phyloP scores from a whole-genome alignment of 1,284 basidiomycete species.

The Porodaedalea pini region DNA sequence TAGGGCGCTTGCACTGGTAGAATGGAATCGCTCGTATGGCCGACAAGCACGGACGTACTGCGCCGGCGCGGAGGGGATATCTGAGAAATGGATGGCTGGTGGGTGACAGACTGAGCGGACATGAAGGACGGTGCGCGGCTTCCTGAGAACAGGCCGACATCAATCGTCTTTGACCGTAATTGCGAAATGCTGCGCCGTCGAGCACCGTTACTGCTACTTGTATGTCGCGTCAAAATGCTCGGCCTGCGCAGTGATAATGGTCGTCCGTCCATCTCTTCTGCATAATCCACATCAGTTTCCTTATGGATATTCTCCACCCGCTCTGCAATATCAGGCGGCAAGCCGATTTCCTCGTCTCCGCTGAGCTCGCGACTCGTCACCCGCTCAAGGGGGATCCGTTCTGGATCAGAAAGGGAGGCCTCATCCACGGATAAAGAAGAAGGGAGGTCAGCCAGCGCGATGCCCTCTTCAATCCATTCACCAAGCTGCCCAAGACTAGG shows the following conservation, averaged over 20 bases:
- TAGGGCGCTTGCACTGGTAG: constrained; percentile 2
- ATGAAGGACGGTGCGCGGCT: constrained; percentile 38
- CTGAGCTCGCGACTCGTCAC: constrained; percentile 29
- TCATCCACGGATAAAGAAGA: constrained; percentile 18
- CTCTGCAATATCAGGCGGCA: constrained; percentile 52
- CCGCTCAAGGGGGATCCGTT: background rate
- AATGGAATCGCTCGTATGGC: background rate
- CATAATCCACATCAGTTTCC: constrained; percentile 45
- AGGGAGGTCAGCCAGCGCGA: constrained; percentile 14
- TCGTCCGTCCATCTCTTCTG: constrained; percentile 26
- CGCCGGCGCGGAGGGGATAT: background rate
- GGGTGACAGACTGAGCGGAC: constrained; percentile 30
- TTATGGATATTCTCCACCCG: constrained; percentile 42
- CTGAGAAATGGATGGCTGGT: constrained; percentile 6
- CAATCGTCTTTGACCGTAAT: background rate
- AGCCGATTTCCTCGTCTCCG: constrained; percentile 58
- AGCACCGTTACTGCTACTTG: constrained; percentile 22
- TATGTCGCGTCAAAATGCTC: constrained; percentile 16
- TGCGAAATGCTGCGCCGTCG: constrained; percentile 9
- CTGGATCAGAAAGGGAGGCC: constrained; percentile 19
- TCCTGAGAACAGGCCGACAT: constrained; percentile 30
- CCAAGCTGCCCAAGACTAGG: constrained; percentile 54
- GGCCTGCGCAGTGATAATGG: constrained; percentile 16
- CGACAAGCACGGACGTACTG: constrained; percentile 1
- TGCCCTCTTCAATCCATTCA: constrained; percentile 39